A percentile compares a stretch with the other conserved stretches of the same genome.
phyloP scores from a whole-genome alignment of 331 rosid species.

The Spiraea crenata region DNA sequence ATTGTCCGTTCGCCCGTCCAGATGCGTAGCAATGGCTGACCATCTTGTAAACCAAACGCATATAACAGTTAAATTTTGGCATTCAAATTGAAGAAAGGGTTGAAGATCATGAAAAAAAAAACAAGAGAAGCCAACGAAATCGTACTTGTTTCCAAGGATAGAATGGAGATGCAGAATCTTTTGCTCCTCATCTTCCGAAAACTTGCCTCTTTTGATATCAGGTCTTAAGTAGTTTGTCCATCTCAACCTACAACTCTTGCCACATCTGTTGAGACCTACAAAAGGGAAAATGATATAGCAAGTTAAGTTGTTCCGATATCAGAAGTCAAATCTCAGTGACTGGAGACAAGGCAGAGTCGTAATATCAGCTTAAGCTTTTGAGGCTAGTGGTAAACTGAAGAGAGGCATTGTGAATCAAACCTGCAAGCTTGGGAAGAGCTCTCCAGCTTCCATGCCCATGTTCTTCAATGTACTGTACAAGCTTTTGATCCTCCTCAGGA shows the following conservation, averaged over 20 bases:
- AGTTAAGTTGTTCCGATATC: background rate
- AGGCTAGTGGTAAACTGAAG: background rate
- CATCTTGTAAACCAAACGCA: slow-evolving; percentile 39
- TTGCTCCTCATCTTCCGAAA: slow-evolving; percentile 82
- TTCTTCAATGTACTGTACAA: slow-evolving; percentile 64
- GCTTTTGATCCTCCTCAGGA: slow-evolving; percentile 83
- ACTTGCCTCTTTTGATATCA: slow-evolving; percentile 81
- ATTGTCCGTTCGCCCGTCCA: slow-evolving; percentile 77
- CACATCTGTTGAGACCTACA: slow-evolving; percentile 80
- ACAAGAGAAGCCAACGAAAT: background rate
- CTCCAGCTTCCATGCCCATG: slow-evolving; percentile 94
- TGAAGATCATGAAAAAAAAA: background rate
- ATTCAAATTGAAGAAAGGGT: background rate
- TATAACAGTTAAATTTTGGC: background rate
- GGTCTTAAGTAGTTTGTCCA: slow-evolving; percentile 92
- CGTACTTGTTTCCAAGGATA: slow-evolving; percentile 83
- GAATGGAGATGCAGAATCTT: slow-evolving; percentile 83
- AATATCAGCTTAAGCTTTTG: background rate
- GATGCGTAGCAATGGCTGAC: slow-evolving; percentile 82
- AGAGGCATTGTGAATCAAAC: slow-evolving; percentile 22
- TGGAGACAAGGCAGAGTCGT: too few species aligned
- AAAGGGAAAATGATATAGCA: background rate
- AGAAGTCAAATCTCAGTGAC: background rate
- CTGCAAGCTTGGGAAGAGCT: slow-evolving; percentile 85
- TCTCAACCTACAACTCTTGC: slow-evolving; percentile 82